A percentile compares a stretch with the other conserved stretches of the same genome.
Evolutionary conservation across 1,139 yeast species (phyloP).

Genomic region (Geotrichum fermentans): DNA sequence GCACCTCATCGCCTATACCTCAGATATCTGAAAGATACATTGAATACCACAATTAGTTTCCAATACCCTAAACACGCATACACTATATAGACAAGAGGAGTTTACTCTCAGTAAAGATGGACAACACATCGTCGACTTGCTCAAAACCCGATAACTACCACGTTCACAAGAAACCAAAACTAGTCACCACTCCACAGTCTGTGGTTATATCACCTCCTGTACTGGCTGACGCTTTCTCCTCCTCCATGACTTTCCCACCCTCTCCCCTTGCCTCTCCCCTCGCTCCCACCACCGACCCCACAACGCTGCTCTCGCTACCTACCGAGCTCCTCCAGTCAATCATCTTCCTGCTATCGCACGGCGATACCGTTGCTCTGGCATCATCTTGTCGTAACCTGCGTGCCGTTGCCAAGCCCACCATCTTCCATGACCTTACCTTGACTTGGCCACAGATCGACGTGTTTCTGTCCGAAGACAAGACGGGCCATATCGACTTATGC

Average conservation of each 20-base stretch:
- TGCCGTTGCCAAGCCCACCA: conserved; percentile 11
- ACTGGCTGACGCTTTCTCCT: too few species aligned
- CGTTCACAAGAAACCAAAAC: too few species aligned
- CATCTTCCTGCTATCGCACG: conserved; percentile 6
- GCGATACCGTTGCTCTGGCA: conserved; percentile 7
- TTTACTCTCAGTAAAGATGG: too few species aligned
- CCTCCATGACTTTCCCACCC: not conserved
- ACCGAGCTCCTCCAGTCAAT: conserved; percentile 13
- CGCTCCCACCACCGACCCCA: not conserved
- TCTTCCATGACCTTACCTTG: conserved; percentile 20
- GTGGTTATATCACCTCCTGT: too few species aligned
- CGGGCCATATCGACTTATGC: conserved; percentile 12
- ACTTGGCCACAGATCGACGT: conserved; percentile 22
- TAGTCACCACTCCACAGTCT: too few species aligned
- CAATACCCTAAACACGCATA: too few species aligned
- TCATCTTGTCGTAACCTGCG: conserved; percentile 12
- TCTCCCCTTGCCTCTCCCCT: not conserved
- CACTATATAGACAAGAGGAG: too few species aligned
- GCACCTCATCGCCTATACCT: too few species aligned
- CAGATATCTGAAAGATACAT: too few species aligned
- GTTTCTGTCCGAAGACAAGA: conserved; percentile 15
- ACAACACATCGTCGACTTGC: too few species aligned
- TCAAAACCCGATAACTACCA: too few species aligned
- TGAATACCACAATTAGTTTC: too few species aligned
- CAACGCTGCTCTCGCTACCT: conserved; percentile 9